Percentiles rank a stretch among this genome's conserved stretches.
Evolutionary conservation across 345 rosid species (phyloP).

Genomic region (Sisymbrium irio): DNA sequence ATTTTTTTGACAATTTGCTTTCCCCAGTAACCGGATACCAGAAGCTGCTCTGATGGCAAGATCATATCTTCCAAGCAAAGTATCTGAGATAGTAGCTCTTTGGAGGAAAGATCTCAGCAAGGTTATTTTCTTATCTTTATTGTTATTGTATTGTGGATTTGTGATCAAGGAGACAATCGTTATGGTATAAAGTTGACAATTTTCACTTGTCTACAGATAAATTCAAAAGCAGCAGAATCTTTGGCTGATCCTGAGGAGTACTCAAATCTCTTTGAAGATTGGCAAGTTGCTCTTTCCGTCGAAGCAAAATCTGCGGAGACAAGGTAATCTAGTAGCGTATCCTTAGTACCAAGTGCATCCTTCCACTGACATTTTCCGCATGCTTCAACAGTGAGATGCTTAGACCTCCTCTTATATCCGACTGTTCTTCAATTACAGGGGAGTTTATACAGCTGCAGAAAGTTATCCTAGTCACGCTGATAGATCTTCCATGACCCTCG

Average conservation of each 20-base stretch:
- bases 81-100: constrained; percentile 84
- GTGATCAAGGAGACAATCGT: neutral
- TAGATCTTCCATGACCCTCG: constrained; percentile 64
- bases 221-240: constrained; percentile 97
- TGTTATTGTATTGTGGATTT: neutral
- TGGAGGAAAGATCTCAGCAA: constrained; percentile 98
- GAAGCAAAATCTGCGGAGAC: constrained; percentile 74
- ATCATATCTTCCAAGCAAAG: constrained; percentile 98
- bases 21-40: constrained; percentile 92
- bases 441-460: constrained; percentile 59
- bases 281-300: constrained; percentile 91
- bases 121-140: constrained; percentile 41
- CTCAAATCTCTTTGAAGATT: constrained; percentile 93
- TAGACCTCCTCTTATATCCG: neutral
- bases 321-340: constrained; percentile 47
- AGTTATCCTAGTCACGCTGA: constrained; percentile 64
- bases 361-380: neutral
- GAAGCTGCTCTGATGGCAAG: constrained; percentile 99
- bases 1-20: constrained; percentile 26
- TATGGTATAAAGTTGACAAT: neutral
- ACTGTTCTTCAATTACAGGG: constrained; percentile 47
- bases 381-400: neutral
- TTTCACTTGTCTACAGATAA: constrained; percentile 53
- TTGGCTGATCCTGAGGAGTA: constrained; percentile 99
- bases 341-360: neutral